phyloP scores from a whole-genome alignment of 1,139 yeast species.

The Diutina ranongensis region DNA sequence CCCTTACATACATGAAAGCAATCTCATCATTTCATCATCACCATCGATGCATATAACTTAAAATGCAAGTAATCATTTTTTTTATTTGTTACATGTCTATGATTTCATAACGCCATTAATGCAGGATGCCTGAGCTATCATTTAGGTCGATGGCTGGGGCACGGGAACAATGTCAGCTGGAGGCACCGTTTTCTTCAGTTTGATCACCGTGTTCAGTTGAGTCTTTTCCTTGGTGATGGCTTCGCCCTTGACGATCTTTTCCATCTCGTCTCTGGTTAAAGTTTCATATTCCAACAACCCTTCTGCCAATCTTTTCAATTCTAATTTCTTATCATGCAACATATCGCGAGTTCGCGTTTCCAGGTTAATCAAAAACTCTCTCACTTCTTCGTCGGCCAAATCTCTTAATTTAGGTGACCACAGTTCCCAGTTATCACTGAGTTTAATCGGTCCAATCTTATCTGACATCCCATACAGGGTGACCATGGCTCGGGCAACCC shows the following conservation, averaged over 20 bases:
- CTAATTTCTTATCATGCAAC: slow-evolving; percentile 50
- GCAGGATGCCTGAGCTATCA: not conserved
- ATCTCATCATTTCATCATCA: too few relatives aligned
- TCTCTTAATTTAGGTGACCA: slow-evolving; percentile 89
- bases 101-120: not conserved
- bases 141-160: not conserved
- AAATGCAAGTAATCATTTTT: too few relatives aligned
- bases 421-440: slow-evolving; percentile 82
- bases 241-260: slow-evolving; percentile 72
- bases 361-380: slow-evolving; percentile 59
- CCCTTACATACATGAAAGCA: too few relatives aligned
- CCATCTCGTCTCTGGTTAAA: slow-evolving; percentile 83
- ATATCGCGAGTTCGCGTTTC: slow-evolving; percentile 71
- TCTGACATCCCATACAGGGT: slow-evolving; percentile 96
- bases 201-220: slow-evolving; percentile 69
- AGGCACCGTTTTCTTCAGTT: slow-evolving; percentile 13
- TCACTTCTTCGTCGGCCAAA: slow-evolving; percentile 85
- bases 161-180: not conserved
- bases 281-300: slow-evolving; percentile 95
- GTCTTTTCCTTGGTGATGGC: slow-evolving; percentile 53
- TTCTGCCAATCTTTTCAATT: slow-evolving; percentile 79
- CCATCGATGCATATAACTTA: too few relatives aligned
- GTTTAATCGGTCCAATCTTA: slow-evolving; percentile 80
- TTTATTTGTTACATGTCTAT: not conserved
- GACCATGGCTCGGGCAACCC: slow-evolving; percentile 93